Base-by-base conservation (phyloP, 371 early-diverging fungal species). In the Fennellomyces sp. region DNA sequence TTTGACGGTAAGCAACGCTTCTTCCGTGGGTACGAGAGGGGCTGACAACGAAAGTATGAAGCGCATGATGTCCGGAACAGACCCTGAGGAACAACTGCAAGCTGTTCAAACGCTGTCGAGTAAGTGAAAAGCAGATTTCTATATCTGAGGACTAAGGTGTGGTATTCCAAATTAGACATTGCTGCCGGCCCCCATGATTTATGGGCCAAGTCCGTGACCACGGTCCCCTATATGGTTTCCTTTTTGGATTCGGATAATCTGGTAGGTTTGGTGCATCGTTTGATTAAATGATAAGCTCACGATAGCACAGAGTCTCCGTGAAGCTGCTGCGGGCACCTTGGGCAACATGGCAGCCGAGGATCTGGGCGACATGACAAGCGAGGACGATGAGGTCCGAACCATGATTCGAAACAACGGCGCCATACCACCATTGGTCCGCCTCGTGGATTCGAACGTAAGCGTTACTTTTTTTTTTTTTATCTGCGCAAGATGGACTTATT, bases 261-360 rank as follows among this genome's bases (percentile, higher is more conserved):
- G 58, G 83, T 80, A 71, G 48, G 26, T 23, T 23, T 41, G 10
- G n/a, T 8, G n/a, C 28, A 27, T 38, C 36, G 36, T 31, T 25
- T 61, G 33, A 26, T 31, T 23, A 25, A 25, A 26, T 48, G 17
- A 10, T n/a, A n/a, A n/a, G n/a, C n/a, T n/a, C n/a, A n/a, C n/a
- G n/a, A n/a, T n/a, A n/a, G n/a, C n/a, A 57, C 28, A 72, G 75
- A 73, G 33, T 47, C 61, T 78, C 21, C 60, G 65, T 13, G 76
- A 73, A 48, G 59, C 72, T 26, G 75, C 73, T 19, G 71, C 74
- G 28, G 69, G 81, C 63, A 84, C 87, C 17, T 62, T 91, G 25
- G 82, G 87, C n/a, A 87, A 90, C 59, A 90, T 90, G 68, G 83
- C 91, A 23, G 86, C 83, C 0, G 91, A 90, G 82, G 89, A 89